A percentile compares a stretch with the other conserved stretches of the same genome.
phyloP scores from a whole-genome alignment of 108 stramenopile species.

The Nannochloropsis oceanica region DNA sequence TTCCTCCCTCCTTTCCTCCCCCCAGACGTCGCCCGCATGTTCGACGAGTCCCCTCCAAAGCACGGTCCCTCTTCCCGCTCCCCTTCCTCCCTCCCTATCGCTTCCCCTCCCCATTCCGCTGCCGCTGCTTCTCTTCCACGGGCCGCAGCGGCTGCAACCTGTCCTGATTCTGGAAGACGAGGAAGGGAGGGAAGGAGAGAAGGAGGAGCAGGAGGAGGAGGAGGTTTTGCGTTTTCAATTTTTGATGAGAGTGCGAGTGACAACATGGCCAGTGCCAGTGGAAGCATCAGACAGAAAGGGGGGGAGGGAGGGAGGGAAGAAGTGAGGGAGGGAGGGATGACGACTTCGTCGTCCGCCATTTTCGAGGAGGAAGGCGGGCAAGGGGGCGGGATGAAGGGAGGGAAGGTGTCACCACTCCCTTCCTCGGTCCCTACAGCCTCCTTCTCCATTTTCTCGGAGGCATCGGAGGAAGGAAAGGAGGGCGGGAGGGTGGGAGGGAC shows the following conservation, averaged over 20 bases:
- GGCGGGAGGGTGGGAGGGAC: not conserved
- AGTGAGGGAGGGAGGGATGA: not conserved
- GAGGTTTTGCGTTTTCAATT: not conserved
- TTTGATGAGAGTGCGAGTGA: not conserved
- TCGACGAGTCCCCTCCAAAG: not conserved
- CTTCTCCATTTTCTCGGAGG: not conserved
- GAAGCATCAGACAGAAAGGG: not conserved
- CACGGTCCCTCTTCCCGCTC: no score
- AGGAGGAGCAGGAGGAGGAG: not conserved
- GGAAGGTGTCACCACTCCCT: not conserved
- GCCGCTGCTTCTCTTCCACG: not conserved
- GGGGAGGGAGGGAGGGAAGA: not conserved
- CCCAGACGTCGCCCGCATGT: not conserved
- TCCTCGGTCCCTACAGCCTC: not conserved
- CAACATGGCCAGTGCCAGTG: not conserved
- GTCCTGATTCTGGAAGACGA: no score
- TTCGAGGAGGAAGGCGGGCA: not conserved
- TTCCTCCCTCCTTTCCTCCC: not conserved
- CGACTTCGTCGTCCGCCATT: not conserved
- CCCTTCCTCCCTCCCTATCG: not conserved
- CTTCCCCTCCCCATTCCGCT: not conserved
- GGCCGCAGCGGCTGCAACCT: not conserved
- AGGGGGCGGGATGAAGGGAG: not conserved
- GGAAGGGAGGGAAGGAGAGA: not conserved
- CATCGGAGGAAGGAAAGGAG: not conserved